phyloP scores from a whole-genome alignment of 2,329 filamentous ascomycete genomes.

The Balansia obtecta region DNA sequence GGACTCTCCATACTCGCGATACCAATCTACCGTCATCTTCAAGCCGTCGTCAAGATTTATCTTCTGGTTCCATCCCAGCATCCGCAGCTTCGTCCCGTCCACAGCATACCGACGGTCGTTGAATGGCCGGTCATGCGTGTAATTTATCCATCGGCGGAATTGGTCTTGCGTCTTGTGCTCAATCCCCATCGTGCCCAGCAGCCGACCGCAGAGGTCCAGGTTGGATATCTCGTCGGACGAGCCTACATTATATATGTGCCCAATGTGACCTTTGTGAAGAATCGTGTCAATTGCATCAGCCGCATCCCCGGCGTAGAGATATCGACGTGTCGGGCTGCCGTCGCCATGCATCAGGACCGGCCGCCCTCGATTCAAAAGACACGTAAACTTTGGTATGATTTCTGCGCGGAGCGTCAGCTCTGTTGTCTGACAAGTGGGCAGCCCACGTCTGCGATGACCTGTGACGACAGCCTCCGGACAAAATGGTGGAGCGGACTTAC shows the following conservation, averaged over 20 bases:
- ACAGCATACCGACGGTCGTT: constrained; percentile 65
- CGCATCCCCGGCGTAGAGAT: constrained; percentile 68
- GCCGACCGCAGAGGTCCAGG: constrained; percentile 50
- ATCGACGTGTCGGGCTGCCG: constrained; percentile 60
- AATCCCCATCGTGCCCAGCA: constrained; percentile 52
- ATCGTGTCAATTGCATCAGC: constrained; percentile 77
- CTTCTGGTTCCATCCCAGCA: constrained; percentile 58
- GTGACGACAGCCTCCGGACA: no score
- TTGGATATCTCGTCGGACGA: constrained; percentile 71
- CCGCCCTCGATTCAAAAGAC: constrained; percentile 51
- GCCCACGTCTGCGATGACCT: no score
- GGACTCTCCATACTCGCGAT: constrained; percentile 48
- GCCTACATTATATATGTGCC: constrained; percentile 73
- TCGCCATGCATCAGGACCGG: constrained; percentile 67
- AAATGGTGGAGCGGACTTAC: constrained; percentile 33
- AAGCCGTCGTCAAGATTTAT: constrained; percentile 53
- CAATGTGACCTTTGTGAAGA: constrained; percentile 60
- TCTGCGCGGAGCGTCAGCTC: constrained; percentile 33
- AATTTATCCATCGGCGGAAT: constrained; percentile 54
- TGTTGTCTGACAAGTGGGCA: background rate
- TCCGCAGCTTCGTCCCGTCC: constrained; percentile 53
- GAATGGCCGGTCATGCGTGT: constrained; percentile 67
- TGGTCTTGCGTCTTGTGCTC: constrained; percentile 36
- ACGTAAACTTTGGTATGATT: constrained; percentile 74
- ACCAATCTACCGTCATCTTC: constrained; percentile 56